These are phyloP conservation scores for Talaromyces sp. DNA, from an alignment of 2,329 filamentous ascomycete genomes.

Conservation along the genomic window DNA sequence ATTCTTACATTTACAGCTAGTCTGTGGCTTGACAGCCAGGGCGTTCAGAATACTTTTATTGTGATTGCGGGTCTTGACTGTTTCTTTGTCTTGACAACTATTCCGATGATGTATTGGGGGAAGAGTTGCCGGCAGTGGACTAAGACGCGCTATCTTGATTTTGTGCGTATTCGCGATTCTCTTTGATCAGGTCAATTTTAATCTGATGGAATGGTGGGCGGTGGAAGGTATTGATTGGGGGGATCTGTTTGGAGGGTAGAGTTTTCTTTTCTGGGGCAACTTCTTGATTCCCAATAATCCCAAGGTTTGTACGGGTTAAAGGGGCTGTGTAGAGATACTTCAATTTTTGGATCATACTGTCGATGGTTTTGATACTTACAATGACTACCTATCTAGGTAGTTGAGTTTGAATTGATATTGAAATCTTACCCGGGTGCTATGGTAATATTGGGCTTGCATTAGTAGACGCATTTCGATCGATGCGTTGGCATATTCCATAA, in stretches of 20 bases:
- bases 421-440: not conserved
- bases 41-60: conserved; percentile 50
- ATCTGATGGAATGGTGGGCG: not conserved
- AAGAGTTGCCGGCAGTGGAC: conserved; percentile 52
- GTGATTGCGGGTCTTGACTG: conserved; percentile 53
- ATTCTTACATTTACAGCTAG: conserved; percentile 54
- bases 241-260: not conserved
- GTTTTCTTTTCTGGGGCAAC: not conserved
- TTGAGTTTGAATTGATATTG: not conserved
- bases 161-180: conserved; percentile 49
- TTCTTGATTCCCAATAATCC: not conserved
- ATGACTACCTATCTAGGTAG: not conserved
- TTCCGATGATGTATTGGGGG: conserved; percentile 56
- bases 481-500: not conserved
- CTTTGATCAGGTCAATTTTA: not conserved
- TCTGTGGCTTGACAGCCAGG: conserved; percentile 50
- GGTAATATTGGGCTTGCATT: not conserved
- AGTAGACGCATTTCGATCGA: not conserved
- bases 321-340: not conserved
- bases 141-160: conserved; percentile 44
- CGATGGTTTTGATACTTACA: not conserved
- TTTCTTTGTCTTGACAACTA: conserved; percentile 49
- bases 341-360: no score
- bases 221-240: not conserved
- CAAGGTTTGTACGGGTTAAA: not conserved